Evolutionary conservation across 257 asterid species (phyloP).

Genomic region (Solanum arcanum): DNA sequence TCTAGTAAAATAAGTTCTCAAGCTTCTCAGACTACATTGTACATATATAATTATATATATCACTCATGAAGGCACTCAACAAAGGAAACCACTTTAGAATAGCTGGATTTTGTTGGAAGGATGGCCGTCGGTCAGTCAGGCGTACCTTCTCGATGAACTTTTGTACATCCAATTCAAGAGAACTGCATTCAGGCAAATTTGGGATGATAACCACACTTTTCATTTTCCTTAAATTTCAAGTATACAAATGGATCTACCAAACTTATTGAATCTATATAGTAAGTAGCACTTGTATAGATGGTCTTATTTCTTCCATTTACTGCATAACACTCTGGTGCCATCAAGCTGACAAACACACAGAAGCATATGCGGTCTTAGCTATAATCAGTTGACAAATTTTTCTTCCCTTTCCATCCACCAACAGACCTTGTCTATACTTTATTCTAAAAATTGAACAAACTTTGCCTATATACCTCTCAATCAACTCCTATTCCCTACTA

Average conservation of each 20-base stretch:
- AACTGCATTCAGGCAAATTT: not conserved
- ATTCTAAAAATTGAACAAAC: not conserved
- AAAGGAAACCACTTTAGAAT: not conserved
- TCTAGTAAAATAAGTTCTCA: not conserved
- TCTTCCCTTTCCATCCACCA: not conserved
- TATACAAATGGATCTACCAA: not conserved
- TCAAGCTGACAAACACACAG: not conserved
- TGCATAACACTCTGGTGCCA: not conserved
- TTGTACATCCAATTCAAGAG: not conserved
- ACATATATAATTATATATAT: not conserved
- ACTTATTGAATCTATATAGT: not conserved
- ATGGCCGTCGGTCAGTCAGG: not conserved
- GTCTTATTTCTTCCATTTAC: not conserved
- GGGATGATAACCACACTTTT: not conserved
- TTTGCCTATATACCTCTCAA: not conserved
- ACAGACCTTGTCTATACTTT: not conserved
- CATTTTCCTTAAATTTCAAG: not conserved
- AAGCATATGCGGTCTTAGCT: not conserved
- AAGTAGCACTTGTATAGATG: not conserved
- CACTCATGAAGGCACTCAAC: not conserved
- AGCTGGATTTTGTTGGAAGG: not conserved
- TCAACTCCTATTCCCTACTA: not conserved
- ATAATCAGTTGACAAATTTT: not conserved
- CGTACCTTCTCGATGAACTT: not conserved
- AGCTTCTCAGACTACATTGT: not conserved